Evolutionary conservation across 495 filamentous ascomycete species (phyloP), one percentile per base, ranked within the genome.

Genomic region (Aspergillus haitiensis): DNA sequence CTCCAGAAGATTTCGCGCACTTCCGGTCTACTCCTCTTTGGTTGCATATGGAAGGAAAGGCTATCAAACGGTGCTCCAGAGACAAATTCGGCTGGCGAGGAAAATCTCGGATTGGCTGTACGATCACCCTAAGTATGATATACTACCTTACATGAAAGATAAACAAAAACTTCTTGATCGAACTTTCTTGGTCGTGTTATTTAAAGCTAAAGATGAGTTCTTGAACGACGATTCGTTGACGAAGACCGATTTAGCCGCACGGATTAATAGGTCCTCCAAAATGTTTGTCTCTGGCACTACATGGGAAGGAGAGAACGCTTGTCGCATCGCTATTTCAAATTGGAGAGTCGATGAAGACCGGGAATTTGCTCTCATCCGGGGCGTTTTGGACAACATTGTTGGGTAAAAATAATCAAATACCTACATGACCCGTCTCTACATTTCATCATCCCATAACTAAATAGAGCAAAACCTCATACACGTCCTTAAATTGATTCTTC

Each of bases 11-110:
- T 95, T 98, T 75, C 83, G 93, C 50, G 93, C 92, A 0, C 75
- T 97, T 16, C 93, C 93, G 0, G 90, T 92, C 5, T 97, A 97
- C 63, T 87, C 92, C 9, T 86, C 87, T 0, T 78, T 97, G 1
- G 63, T 86, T n/a, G 85, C 86, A 37, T 89, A 94, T 59, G 93
- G 93, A 5, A 77, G 78, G 9, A 65, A 78, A 8, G 92, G 92
- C 3, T 88, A 93, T 63, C 75, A 73, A 5, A 76, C 81, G 2
- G 90, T 97, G 80, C 78, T 96, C 10, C 72, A 83, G 52, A 82
- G 83, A 35, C 90, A 96, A 66, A 84, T 91, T 35, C 67, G 74
- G 0, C 80, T 96, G 10, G 86, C 93, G 1, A 79, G 92, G 4
- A 79, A 65, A 9, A 81, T 96, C 50, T 83, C 91, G 3, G 67